Evolutionary conservation across 257 asterid genomes (phyloP).

Genomic region (Leonotis leonurus): DNA sequence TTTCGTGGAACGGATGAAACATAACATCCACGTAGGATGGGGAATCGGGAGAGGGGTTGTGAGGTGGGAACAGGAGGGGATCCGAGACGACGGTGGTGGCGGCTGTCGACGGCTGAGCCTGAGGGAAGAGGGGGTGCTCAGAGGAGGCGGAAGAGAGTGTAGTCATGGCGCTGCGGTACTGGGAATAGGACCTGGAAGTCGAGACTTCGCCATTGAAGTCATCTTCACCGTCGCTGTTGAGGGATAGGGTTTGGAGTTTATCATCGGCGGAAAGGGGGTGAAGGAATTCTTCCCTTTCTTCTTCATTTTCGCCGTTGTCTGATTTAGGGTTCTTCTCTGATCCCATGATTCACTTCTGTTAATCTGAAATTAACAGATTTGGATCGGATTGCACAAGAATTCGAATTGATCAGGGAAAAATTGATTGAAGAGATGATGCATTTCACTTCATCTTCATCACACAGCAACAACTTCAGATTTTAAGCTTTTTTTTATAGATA

Average conservation of each 20-base stretch:
- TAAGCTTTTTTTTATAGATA: too few species aligned
- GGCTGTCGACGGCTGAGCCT: slow-evolving; percentile 37
- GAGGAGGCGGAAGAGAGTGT: slow-evolving; percentile 58
- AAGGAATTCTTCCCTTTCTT: slow-evolving; percentile 21
- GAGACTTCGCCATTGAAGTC: slow-evolving; percentile 28
- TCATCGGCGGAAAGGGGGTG: slow-evolving; percentile 36
- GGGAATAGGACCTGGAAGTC: slow-evolving; percentile 52
- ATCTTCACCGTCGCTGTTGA: slow-evolving; percentile 26
- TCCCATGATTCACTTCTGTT: slow-evolving; percentile 14
- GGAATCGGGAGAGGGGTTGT: slow-evolving; percentile 29
- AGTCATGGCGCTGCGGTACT: slow-evolving; percentile 67
- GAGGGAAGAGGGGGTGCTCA: slow-evolving; percentile 34
- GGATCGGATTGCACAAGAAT: slow-evolving; percentile 7
- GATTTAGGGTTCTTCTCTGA: slow-evolving; percentile 13
- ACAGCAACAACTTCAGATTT: neutral
- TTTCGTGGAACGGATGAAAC: slow-evolving; percentile 31
- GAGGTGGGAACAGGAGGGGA: slow-evolving; percentile 46
- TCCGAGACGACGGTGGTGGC: slow-evolving; percentile 47
- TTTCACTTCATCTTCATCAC: slow-evolving; percentile 5
- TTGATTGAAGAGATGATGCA: neutral
- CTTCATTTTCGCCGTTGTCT: slow-evolving; percentile 15
- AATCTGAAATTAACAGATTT: neutral
- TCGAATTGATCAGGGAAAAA: neutral
- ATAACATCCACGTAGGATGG: slow-evolving; percentile 47
- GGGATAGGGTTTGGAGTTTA: slow-evolving; percentile 54